These are phyloP conservation scores for Metschnikowia cerradonensis DNA, from an alignment of 805 yeast genomes.

Conservation along the genomic window DNA sequence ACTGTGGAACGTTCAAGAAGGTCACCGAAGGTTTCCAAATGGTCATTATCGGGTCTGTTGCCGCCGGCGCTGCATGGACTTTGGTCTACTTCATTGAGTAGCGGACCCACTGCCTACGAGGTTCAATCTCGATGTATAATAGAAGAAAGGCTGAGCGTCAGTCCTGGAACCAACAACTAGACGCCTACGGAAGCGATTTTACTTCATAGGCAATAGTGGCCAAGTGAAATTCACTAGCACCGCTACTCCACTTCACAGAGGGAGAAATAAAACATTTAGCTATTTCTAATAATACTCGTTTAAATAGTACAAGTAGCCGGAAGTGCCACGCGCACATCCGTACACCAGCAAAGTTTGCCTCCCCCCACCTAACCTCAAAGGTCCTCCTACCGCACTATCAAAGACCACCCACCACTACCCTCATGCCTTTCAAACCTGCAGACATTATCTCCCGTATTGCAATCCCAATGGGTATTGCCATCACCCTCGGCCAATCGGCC, in stretches of 20 bases:
- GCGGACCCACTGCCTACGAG: neutral
- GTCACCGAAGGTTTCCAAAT: slow-evolving; percentile 81
- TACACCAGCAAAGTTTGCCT: slow-evolving; percentile 8
- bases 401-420: neutral
- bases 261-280: neutral
- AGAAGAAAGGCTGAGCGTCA: slow-evolving; percentile 1
- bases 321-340: slow-evolving; percentile 2
- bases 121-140: slow-evolving; percentile 2
- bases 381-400: neutral
- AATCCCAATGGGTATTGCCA: slow-evolving; percentile 64
- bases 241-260: neutral
- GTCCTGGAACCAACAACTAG: neutral
- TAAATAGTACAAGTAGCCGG: neutral
- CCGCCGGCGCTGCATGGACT: slow-evolving; percentile 96
- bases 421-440: slow-evolving; percentile 29
- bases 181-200: neutral
- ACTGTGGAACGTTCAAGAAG: slow-evolving; percentile 56
- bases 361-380: neutral
- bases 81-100: slow-evolving; percentile 73
- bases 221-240: neutral
- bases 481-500: slow-evolving; percentile 73
- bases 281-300: neutral
- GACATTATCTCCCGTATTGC: slow-evolving; percentile 48
- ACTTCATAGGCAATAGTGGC: neutral
- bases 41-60: slow-evolving; percentile 94